Conservation (phyloP, 805 yeast species). For the Zygotorulaspora florentina region DNA sequence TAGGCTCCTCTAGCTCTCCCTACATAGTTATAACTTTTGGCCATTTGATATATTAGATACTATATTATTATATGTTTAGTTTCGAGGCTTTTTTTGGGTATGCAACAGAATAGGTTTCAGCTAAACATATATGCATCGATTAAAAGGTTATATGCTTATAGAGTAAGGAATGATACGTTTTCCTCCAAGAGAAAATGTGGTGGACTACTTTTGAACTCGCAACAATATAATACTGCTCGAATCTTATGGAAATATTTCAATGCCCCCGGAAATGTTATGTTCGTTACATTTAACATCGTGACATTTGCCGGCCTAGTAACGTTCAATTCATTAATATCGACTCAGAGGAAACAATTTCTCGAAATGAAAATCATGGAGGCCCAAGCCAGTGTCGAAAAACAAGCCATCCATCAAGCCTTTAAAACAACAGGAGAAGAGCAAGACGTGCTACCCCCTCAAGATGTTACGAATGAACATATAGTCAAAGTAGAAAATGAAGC, state of each 20-base stretch:
- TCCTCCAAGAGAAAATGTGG: slow-evolving; percentile 8
- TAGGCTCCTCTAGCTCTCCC: background rate
- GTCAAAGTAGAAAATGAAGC: background rate
- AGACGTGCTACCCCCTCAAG: background rate
- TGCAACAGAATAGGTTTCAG: slow-evolving; percentile 8
- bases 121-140: slow-evolving; percentile 3
- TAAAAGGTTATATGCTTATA: slow-evolving; percentile 11
- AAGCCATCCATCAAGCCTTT: background rate
- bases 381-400: slow-evolving; percentile 1
- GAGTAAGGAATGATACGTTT: slow-evolving; percentile 5
- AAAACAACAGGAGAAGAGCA: background rate
- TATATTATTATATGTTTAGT: no score
- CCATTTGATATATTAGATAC: no score
- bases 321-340: slow-evolving; percentile 30
- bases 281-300: slow-evolving; percentile 36
- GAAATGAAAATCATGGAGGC: slow-evolving; percentile 9
- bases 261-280: slow-evolving; percentile 38
- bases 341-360: slow-evolving; percentile 11
- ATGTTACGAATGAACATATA: background rate
- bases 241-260: slow-evolving; percentile 38
- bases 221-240: slow-evolving; percentile 10
- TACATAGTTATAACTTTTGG: background rate
- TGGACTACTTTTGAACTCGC: slow-evolving; percentile 9
- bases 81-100: background rate
- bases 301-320: slow-evolving; percentile 35